A percentile compares a stretch with the other conserved stretches of the same genome.
Evolutionary conservation across 805 yeast genomes (phyloP).

Genomic region (Starmerella kuoi): DNA sequence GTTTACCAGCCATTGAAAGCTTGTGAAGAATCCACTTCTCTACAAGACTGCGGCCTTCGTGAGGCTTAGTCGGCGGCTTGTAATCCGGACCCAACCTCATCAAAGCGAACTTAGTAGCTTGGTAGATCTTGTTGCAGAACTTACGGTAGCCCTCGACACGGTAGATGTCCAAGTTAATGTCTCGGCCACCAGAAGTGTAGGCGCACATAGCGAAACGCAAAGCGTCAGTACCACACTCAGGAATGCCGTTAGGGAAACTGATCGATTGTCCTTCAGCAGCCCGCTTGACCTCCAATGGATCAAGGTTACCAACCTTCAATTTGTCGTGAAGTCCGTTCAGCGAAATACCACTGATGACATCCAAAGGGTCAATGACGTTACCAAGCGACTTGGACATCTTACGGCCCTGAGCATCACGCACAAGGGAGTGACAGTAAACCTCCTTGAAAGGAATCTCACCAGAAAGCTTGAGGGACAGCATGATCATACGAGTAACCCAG

Average conservation of each 20-base stretch:
- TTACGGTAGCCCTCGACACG: constrained; percentile 98
- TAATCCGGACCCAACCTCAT: constrained; percentile 86
- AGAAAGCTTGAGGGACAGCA: constrained; percentile 79
- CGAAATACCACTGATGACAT: constrained; percentile 80
- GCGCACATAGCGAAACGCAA: constrained; percentile 96
- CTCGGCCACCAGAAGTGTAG: constrained; percentile 97
- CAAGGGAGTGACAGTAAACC: constrained; percentile 95
- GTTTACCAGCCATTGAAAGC: constrained; percentile 56
- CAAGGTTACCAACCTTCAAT: constrained; percentile 70
- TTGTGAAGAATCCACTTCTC: constrained; percentile 95
- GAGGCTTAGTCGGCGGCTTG: constrained; percentile 56
- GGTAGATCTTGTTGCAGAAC: constrained; percentile 98
- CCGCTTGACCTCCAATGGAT: constrained; percentile 72
- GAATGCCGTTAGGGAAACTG: constrained; percentile 93
- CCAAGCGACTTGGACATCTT: constrained; percentile 96
- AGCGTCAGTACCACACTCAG: constrained; percentile 99
- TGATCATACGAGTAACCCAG: constrained; percentile 97
- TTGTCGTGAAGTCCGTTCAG: constrained; percentile 69
- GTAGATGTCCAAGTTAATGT: constrained; percentile 86
- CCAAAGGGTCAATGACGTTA: constrained; percentile 91
- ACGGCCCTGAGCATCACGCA: constrained; percentile 98
- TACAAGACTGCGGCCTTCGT: constrained; percentile 75
- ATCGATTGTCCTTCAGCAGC: constrained; percentile 79
- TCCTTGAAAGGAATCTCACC: constrained; percentile 88
- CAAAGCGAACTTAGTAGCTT: constrained; percentile 93